Conservation (phyloP, 1,284 basidiomycete species). For the Ceratorhiza oryzae-sativae region DNA sequence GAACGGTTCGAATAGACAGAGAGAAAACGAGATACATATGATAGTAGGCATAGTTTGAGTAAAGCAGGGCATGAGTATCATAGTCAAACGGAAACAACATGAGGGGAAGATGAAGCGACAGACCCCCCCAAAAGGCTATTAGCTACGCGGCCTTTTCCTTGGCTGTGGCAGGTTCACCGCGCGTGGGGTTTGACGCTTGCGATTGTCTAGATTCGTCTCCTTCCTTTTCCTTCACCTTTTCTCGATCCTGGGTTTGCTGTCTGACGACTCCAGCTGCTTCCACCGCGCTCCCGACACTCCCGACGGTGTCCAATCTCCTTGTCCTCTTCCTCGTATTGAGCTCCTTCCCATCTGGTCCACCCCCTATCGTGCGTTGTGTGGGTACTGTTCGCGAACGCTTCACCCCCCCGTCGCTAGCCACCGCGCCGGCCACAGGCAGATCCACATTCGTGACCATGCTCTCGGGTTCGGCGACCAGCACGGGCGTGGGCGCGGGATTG, state of each 20-base stretch:
- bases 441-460: not conserved
- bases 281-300: constrained; percentile 20
- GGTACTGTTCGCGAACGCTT: constrained; percentile 19
- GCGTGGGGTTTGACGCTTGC: not conserved
- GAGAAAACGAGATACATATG: not conserved
- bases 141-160: constrained; percentile 13
- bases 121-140: not conserved
- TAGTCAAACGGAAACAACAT: not conserved
- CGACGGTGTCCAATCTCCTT: constrained; percentile 19
- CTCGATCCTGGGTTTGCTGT: not conserved
- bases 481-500: not conserved
- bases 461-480: constrained; percentile 24
- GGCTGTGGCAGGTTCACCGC: not conserved
- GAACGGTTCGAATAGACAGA: constrained; percentile 13
- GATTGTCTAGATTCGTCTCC: not conserved
- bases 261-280: constrained; percentile 10
- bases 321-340: constrained; percentile 14
- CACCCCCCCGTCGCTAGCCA: not conserved
- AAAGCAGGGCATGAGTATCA: not conserved
- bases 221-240: constrained; percentile 9
- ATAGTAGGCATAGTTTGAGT: not conserved
- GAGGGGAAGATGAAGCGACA: not conserved
- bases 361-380: not conserved
- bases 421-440: not conserved
- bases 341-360: not conserved